These are phyloP conservation scores for Hansenula sp. DNA, from an alignment of 1,139 yeast genomes.

Conservation along the genomic window DNA sequence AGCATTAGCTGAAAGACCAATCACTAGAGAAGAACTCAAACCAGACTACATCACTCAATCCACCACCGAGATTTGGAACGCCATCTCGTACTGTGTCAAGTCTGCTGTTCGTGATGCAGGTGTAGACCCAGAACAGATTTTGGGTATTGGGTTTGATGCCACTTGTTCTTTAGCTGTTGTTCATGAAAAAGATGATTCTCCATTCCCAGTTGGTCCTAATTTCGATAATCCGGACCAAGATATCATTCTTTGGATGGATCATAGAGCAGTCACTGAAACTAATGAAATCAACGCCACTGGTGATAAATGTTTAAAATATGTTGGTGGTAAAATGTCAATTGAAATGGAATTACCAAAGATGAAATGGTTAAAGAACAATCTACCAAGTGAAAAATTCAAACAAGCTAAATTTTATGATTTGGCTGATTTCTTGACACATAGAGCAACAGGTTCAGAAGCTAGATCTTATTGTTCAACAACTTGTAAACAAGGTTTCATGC, in stretches of 20 bases:
- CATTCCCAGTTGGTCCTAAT: constrained; percentile 91
- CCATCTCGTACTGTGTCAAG: constrained; percentile 79
- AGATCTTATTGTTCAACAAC: constrained; percentile 88
- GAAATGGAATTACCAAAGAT: constrained; percentile 98
- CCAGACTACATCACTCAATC: constrained; percentile 77
- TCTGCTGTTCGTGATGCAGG: constrained; percentile 69
- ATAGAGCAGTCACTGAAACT: constrained; percentile 89
- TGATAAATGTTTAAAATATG: constrained; percentile 79
- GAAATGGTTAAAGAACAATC: constrained; percentile 88
- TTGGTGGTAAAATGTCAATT: constrained; percentile 96
- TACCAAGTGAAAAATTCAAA: constrained; percentile 58
- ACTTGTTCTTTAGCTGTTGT: constrained; percentile 91
- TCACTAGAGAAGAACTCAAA: constrained; percentile 69
- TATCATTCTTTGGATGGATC: constrained; percentile 97
- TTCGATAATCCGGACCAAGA: constrained; percentile 70
- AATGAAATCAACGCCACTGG: constrained; percentile 72
- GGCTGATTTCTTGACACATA: constrained; percentile 86
- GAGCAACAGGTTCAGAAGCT: constrained; percentile 82
- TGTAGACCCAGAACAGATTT: constrained; percentile 59
- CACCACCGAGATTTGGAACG: constrained; percentile 89
- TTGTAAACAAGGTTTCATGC: constrained; percentile 94
- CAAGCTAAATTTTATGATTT: constrained; percentile 85
- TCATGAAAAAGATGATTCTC: constrained; percentile 58
- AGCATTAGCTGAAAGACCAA: constrained; percentile 76
- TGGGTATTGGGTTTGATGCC: constrained; percentile 94